These are phyloP conservation scores for Heterobasidion parviporum DNA, from an alignment of 1,284 basidiomycete species.

Conservation along the genomic window DNA sequence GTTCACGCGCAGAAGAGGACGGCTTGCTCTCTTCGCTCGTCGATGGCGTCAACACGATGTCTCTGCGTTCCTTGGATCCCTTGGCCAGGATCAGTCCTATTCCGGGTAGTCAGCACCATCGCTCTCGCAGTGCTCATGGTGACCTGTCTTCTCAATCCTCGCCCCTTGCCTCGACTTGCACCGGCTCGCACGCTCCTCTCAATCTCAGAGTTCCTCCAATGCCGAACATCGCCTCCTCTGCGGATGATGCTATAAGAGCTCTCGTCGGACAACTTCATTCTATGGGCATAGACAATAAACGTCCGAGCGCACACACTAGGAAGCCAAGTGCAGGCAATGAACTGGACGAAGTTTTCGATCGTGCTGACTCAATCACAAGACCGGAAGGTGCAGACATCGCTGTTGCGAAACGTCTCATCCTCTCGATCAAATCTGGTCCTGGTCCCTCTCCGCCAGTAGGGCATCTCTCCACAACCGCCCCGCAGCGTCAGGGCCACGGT, in stretches of 20 bases:
- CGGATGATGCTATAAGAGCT: not conserved
- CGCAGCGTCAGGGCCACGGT: not conserved
- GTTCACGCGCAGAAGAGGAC: not conserved
- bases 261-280: not conserved
- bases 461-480: not conserved
- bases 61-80: not conserved
- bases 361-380: not conserved
- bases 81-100: not conserved
- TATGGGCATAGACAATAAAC: not conserved
- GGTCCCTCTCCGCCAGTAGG: too few species aligned
- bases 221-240: not conserved
- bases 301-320: not conserved
- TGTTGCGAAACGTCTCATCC: too few species aligned
- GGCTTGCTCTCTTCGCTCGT: not conserved
- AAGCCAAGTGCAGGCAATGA: not conserved
- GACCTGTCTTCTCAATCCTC: not conserved
- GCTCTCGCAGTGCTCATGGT: too few species aligned
- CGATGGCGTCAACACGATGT: not conserved
- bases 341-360: not conserved
- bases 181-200: not conserved
- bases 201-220: not conserved
- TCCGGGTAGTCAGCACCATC: not conserved
- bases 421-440: too few species aligned
- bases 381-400: too few species aligned
- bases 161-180: not conserved